Evolutionary conservation across 2,329 filamentous ascomycete species (phyloP), one percentile per base, ranked within the genome.

Genomic region (Xylaria multiplex): DNA sequence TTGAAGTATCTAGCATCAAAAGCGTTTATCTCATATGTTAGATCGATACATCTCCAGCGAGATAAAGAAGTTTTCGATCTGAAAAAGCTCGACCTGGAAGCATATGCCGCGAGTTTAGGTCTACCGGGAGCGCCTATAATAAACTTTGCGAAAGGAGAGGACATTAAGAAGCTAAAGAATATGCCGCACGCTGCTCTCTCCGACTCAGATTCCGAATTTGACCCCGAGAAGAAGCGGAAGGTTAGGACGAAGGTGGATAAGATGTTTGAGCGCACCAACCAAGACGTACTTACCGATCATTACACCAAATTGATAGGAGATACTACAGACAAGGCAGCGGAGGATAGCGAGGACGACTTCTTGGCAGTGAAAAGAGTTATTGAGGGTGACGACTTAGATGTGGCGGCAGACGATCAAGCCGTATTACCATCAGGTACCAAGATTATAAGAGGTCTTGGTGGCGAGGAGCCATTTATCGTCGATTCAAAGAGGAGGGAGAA

Each of bases 221-320:
- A 87, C 61, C 84, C 88, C n/a, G 83, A 84, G 30, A 85, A 84
- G 64, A 82, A 83, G 70, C 80, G 83, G 67, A 88, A 87, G 80
- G 92, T 97, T 19, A 88, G 93, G 68, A 99, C 96, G 37, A 98
- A 97, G 79, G 96, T 97, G 77, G 93, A 99, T 79, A 91, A 93
- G 72, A 98, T 99, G 96, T 97, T 98, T 79, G 95, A 97, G 82
- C 87, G 96, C 67, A 92, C 91, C 73, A 99, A 99, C 79, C 95
- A 98, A 79, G 94, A 97, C 76, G 92, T 99, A 37, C 81, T 99
- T 70, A 94, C 95, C n/a, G 89, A 91, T 62, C 96, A 99, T 80
- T 98, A 97, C 82, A 88, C 89, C 66, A 97, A 95, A 75, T 86
- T 99, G 69, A 89, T 98, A 66, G 85, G 85, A 57, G 81, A 83